Evolutionary conservation across 2,329 filamentous ascomycete species (phyloP), one percentile per base, ranked within the genome.

Genomic region (Raffaelea albimanens): DNA sequence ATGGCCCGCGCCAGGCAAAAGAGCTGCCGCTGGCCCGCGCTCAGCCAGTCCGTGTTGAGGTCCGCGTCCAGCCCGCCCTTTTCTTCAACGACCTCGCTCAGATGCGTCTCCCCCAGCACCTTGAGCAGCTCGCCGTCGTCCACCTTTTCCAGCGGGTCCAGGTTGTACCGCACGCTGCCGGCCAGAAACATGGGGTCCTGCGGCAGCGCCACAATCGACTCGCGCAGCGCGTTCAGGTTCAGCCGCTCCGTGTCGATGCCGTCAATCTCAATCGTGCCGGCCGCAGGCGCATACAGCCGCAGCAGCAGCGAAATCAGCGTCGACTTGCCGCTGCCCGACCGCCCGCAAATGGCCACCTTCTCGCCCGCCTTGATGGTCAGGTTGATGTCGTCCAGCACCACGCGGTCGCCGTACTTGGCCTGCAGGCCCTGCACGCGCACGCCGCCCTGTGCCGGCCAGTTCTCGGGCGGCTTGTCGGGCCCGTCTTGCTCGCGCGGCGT

Each of bases 181-280:
- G 65, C 65, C 14, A 76, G 60, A 16, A 72, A 63, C 54, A 74
- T 68, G 2, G 70, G 64, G 41, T 77, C 72, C 61, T 78, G 74
- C 1, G 74, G 67, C 4, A 76, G 57, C 5, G 64, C 65, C 31
- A 69, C 65, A 20, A 76, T 58, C 11, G 50, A 44, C 5, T 54
- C 47, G 3, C 61, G 59, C 29, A 62, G 51, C 14, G 54, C 45
- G 16, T 58, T 50, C 14, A 57, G 50, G 1, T 57, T 53, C 9
- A 62, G 42, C 1, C 52, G 56, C 4, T 50, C 25, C 8, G 57
- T 52, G 43, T 73, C 67, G 8, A 72, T 45, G 1, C 63, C 65
- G 51, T 76, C 72, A 25, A 76, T 61, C 1, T 47, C 56, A 39
- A 76, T 69, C n/a, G 50, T 56, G 13, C 72, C 72, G 4, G 58